Evolutionary conservation across 2,329 filamentous ascomycete species (phyloP).

Genomic region (Scytalidium sp.): DNA sequence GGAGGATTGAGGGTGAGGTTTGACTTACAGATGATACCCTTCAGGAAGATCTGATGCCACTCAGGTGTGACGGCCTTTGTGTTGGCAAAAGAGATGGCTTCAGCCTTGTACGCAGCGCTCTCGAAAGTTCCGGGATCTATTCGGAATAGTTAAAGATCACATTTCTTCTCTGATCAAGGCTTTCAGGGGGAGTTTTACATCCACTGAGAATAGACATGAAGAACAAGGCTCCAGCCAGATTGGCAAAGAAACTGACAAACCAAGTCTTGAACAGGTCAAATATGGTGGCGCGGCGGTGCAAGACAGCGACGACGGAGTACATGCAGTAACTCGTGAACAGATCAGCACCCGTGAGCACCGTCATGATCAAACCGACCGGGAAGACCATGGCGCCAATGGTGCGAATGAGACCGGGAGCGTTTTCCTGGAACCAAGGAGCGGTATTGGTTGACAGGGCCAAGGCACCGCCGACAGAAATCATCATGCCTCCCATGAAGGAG

Average conservation of each 20-base stretch:
- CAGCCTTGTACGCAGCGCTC: constrained; percentile 38
- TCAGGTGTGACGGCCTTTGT: constrained; percentile 45
- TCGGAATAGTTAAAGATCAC: too few relatives aligned
- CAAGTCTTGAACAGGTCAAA: constrained; percentile 32
- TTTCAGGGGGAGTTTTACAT: constrained; percentile 32
- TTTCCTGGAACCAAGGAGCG: constrained; percentile 44
- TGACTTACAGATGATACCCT: constrained; percentile 44
- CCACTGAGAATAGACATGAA: constrained; percentile 45
- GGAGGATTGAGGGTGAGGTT: not conserved
- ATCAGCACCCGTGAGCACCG: constrained; percentile 45
- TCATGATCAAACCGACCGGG: constrained; percentile 46
- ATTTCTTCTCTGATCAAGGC: too few relatives aligned
- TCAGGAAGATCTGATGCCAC: constrained; percentile 51
- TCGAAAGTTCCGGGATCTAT: constrained; percentile 44
- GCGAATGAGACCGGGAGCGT: constrained; percentile 44
- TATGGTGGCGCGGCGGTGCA: constrained; percentile 37
- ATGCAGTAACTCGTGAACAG: constrained; percentile 38
- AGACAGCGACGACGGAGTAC: constrained; percentile 41
- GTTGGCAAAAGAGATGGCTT: constrained; percentile 42
- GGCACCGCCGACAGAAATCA: constrained; percentile 49
- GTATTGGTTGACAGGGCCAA: constrained; percentile 42
- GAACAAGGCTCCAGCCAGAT: constrained; percentile 46
- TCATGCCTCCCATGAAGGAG: constrained; percentile 46
- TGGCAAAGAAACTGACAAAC: constrained; percentile 45
- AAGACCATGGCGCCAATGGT: constrained; percentile 44